Evolutionary conservation across 2,329 filamentous ascomycete species (phyloP).

Genomic region (Aspergillus fijiensis): DNA sequence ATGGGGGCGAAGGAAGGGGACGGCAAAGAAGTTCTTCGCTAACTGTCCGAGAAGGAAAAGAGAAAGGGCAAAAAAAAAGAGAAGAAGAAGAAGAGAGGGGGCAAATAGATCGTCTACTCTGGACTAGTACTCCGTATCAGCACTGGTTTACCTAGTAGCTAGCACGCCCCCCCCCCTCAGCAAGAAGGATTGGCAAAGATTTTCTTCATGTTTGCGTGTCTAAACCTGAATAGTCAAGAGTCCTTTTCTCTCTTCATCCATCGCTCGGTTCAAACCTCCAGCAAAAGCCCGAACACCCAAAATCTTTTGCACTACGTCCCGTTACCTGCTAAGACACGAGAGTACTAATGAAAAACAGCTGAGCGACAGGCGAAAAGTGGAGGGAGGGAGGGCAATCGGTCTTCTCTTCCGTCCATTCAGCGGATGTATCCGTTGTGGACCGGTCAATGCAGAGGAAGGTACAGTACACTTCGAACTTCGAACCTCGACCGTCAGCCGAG

Average conservation of each 20-base stretch:
- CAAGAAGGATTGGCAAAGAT: neutral
- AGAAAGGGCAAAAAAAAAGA: neutral
- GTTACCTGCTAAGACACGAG: too few species aligned
- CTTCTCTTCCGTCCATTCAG: constrained; percentile 6
- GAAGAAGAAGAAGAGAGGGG: neutral
- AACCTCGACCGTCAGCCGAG: neutral
- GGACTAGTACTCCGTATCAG: neutral
- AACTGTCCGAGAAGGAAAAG: neutral
- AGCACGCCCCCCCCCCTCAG: neutral
- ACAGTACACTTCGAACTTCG: neutral
- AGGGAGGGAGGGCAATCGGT: neutral
- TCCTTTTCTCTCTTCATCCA: neutral
- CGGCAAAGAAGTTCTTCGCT: neutral
- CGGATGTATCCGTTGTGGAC: constrained; percentile 6
- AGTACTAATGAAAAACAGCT: neutral
- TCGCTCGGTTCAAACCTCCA: too few species aligned
- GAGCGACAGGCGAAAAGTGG: neutral
- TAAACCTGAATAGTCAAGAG: neutral
- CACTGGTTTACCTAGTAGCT: neutral
- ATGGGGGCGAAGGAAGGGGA: neutral
- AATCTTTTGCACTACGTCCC: too few species aligned
- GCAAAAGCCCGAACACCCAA: too few species aligned
- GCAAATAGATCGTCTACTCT: neutral
- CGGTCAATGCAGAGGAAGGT: neutral
- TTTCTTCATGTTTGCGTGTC: neutral